Evolutionary conservation across 2,329 filamentous ascomycete species (phyloP).

Genomic region (Chaetomium sp.): DNA sequence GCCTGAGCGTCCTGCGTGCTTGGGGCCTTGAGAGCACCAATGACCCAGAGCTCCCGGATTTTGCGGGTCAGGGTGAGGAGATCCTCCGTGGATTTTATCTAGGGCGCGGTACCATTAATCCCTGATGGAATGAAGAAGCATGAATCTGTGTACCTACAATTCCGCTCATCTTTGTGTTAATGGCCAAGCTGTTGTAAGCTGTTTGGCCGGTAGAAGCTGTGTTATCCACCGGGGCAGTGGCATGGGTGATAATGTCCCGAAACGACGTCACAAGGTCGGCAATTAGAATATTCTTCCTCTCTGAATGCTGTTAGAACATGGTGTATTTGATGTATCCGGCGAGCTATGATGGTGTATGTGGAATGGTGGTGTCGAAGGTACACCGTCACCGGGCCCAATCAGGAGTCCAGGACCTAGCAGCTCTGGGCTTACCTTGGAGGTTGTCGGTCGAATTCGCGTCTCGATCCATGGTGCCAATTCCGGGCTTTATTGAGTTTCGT

Average conservation of each 20-base stretch:
- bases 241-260: constrained; percentile 36
- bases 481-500: too few species aligned
- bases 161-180: constrained; percentile 33
- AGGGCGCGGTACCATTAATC: background rate
- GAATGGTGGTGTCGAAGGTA: too few species aligned
- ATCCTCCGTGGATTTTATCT: constrained; percentile 39
- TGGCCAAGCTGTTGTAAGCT: constrained; percentile 34
- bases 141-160: constrained; percentile 26
- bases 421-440: constrained; percentile 2
- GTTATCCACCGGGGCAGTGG: constrained; percentile 30
- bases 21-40: constrained; percentile 39
- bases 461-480: constrained; percentile 3
- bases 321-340: background rate
- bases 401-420: too few species aligned
- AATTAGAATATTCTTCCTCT: constrained; percentile 39
- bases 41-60: constrained; percentile 45
- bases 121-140: background rate
- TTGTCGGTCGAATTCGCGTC: constrained; percentile 1
- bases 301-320: constrained; percentile 25
- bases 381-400: too few species aligned
- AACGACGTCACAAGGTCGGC: constrained; percentile 41
- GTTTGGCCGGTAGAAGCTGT: constrained; percentile 33
- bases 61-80: constrained; percentile 41
- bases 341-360: too few species aligned
- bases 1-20: constrained; percentile 37